phyloP scores from a whole-genome alignment of 371 early-diverging fungal genomes.

The Blastocladiella emersonii region DNA sequence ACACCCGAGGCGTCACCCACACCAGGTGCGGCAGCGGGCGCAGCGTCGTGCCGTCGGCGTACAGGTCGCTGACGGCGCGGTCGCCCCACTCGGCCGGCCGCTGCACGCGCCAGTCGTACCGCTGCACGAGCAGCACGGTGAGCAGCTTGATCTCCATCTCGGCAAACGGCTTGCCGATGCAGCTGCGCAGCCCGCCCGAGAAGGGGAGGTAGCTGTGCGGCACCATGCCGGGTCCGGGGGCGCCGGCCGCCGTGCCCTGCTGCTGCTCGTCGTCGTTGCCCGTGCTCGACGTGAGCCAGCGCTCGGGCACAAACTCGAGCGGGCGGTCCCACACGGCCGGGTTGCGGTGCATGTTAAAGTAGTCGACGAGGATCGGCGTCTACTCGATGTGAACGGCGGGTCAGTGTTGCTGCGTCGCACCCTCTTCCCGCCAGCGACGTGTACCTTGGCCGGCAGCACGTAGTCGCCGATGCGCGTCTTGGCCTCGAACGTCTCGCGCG shows the following conservation, averaged over 20 bases:
- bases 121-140: not conserved
- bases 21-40: not conserved
- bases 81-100: not conserved
- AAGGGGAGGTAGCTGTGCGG: not conserved
- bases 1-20: not conserved
- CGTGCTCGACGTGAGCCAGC: conserved; percentile 4
- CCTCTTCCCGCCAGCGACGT: no score
- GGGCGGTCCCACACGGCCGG: conserved; percentile 12
- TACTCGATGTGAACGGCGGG: conserved; percentile 7
- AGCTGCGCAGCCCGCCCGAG: not conserved
- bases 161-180: conserved; percentile 5
- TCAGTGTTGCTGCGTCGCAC: no score
- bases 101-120: not conserved
- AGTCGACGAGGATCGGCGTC: conserved; percentile 22
- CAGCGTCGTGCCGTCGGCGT: not conserved
- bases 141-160: conserved; percentile 4
- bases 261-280: not conserved
- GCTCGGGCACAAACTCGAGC: conserved; percentile 13
- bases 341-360: conserved; percentile 19
- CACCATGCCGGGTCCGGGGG: not conserved
- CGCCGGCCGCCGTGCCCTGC: not conserved
- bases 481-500: not conserved
- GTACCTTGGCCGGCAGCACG: not conserved
- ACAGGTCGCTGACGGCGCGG: not conserved
- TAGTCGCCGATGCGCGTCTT: conserved; percentile 1